Base-by-base conservation (phyloP, 208 protist genomes). In the Tritrichomonas musculus region DNA sequence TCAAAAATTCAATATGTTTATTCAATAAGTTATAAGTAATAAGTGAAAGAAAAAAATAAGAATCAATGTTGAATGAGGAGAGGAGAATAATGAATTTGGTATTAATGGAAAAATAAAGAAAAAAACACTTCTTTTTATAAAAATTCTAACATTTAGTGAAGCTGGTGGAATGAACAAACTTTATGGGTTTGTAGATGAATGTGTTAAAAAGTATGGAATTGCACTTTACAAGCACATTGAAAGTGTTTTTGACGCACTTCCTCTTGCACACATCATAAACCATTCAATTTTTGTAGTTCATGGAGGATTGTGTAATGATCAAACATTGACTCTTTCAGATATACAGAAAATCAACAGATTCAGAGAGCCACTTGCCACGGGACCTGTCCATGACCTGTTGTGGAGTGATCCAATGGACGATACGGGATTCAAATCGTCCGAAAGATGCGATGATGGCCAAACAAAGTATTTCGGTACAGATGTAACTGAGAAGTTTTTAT, bases 381-480 rank as follows among this genome's bases (percentile, higher is more conserved):
- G 73, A 17, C 27, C 49, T 39, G 64, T 80, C 27, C 33, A 80
- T 36, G 92, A 93, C 36, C 39, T 93, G 4, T 93, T 94, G 27
- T 95, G 94, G 93, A 93, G 53, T 82, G 94, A 95, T 53, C 93
- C 94, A 55, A 73, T 72, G 57, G 41, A 77, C 47, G 27, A 57
- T 0, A 60, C 39, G 3, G 94, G 94, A 65, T 47, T 30, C 8
- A 93, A 39, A 72, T 33, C 66, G 30, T 95, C 66, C 41, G 93
- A n/a, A 64, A 93, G 95, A 55, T 60, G 53, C 17, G 53, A 60
- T 17, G 17, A 60, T 65, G 95, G 95, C 30, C 73, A 73, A 0
- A 94, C 93, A 17, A 93, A 88, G 30, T 49, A 60, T 41, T 96
- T 96, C 49, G 95, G 95, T 20, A 92, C 95, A 27, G 95, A 96